Percentiles rank a stretch among this genome's conserved stretches.
Conservation (phyloP, 148 eudicot species). For the Rhododendron kiyosumense region DNA sequence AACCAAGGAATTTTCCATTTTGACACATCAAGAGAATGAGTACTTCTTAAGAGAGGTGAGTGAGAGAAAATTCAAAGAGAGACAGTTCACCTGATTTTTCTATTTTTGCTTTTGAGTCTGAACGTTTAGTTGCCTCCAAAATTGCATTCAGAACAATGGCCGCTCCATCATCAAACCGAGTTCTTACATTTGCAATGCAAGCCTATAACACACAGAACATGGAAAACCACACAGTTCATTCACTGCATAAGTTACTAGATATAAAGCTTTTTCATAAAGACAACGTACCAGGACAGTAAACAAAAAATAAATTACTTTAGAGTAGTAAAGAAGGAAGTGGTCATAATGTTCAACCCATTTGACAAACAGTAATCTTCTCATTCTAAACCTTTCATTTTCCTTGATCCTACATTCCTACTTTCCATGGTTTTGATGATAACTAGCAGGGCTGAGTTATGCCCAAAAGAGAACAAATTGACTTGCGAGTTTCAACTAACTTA, state of each 20-base stretch:
- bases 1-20: background rate
- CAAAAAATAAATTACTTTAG: background rate
- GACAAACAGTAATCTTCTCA: background rate
- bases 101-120: constrained; percentile 28
- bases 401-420: background rate
- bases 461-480: background rate
- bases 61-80: background rate
- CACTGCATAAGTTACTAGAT: background rate
- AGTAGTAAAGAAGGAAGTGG: background rate
- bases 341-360: background rate
- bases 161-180: constrained; percentile 44
- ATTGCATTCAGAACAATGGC: constrained; percentile 66
- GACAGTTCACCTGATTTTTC: constrained; percentile 46
- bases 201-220: constrained; percentile 33
- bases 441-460: background rate
- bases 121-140: constrained; percentile 45
- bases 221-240: background rate
- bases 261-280: background rate
- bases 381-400: background rate
- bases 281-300: background rate
- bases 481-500: background rate
- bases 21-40: background rate
- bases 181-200: constrained; percentile 60
- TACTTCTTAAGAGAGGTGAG: background rate
- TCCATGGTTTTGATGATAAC: background rate